Percentiles rank a stretch among this genome's conserved stretches.
These are phyloP conservation scores for Hordeum marinum DNA, from an alignment of 176 grass and related monocot genomes.

Conservation along the genomic window DNA sequence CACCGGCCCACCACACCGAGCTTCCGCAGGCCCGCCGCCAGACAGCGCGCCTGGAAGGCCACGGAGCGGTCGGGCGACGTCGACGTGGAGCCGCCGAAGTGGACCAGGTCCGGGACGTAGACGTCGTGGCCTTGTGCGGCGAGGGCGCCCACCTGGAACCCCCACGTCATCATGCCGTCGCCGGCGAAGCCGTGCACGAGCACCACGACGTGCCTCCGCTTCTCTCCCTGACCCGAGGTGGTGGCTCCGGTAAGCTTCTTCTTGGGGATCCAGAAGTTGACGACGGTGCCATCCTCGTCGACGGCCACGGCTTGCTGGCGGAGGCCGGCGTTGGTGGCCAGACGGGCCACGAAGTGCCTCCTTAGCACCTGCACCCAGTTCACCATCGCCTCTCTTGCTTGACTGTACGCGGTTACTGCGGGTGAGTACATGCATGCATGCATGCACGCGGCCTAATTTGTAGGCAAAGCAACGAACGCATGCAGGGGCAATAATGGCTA, in stretches of 20 bases:
- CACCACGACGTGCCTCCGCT: slow-evolving; percentile 25
- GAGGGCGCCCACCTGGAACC: slow-evolving; percentile 27
- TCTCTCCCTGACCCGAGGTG: too few species aligned
- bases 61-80: slow-evolving; percentile 2
- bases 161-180: slow-evolving; percentile 57
- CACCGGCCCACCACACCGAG: slow-evolving; percentile 31
- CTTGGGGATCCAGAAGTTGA: slow-evolving; percentile 34
- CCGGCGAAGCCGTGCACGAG: slow-evolving; percentile 59
- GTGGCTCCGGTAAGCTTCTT: not conserved
- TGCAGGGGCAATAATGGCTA: too few species aligned
- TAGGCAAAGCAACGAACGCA: too few species aligned
- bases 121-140: slow-evolving; percentile 33
- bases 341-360: slow-evolving; percentile 10
- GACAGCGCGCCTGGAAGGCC: slow-evolving; percentile 38
- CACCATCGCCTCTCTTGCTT: slow-evolving; percentile 22
- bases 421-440: too few species aligned
- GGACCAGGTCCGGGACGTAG: slow-evolving; percentile 66
- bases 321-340: slow-evolving; percentile 33
- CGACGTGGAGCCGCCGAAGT: slow-evolving; percentile 47
- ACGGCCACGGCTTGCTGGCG: slow-evolving; percentile 21
- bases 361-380: slow-evolving; percentile 33
- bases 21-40: slow-evolving; percentile 2
- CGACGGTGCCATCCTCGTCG: slow-evolving; percentile 33
- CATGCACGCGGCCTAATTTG: too few species aligned
- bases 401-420: too few species aligned